Base-by-base conservation (phyloP, 352 stramenopile genomes). In the Pythium utonaiense region DNA sequence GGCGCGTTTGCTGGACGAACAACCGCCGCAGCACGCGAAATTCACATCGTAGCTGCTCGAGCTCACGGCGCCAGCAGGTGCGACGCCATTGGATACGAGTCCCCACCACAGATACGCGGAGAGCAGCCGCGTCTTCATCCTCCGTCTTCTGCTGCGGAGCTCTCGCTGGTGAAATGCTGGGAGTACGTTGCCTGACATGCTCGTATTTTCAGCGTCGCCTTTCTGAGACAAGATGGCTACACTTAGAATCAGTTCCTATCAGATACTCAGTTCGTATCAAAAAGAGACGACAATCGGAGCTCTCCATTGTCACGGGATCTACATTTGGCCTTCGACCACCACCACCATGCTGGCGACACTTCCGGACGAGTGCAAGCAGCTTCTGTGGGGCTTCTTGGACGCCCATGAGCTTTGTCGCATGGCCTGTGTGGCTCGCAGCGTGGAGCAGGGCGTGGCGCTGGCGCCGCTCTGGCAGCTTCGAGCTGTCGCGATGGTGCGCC, bases 21-120 rank as follows among this genome's bases (percentile, higher is more conserved):
- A 89, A 10, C 81, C 81, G 7, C 81, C 79, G 40, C 81, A 89
- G 53, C 81, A 91, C 12, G 81, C 77, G 34, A 91, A 91, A 50
- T 83, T 73, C 27, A 59, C 28, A 53, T 87, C 74, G 22, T 73
- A 86, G 1, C 10, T n/a, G 38, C 38, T 44, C n/a, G 38, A 45
- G 19, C 13, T 10, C 19, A 45, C 14, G 6, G 58, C 58, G 28
- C 17, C 21, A 3, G 17, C 12, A 16, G 2, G 16, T 0, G 19
- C 3, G 16, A 44, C 3, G 38, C 5, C 34, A 4, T 16, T 14
- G 10, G n/a, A 14, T 3, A n/a, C 16, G 4, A 44, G 38, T 4
- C 19, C 17, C 19, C 19, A 21, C 8, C 5, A 9, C 16, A n/a
- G n/a, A n/a, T n/a, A n/a, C n/a, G n/a, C n/a, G n/a, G n/a, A n/a